Evolutionary conservation across 1,284 basidiomycete species (phyloP).

Genomic region (Sparassis latifolia): DNA sequence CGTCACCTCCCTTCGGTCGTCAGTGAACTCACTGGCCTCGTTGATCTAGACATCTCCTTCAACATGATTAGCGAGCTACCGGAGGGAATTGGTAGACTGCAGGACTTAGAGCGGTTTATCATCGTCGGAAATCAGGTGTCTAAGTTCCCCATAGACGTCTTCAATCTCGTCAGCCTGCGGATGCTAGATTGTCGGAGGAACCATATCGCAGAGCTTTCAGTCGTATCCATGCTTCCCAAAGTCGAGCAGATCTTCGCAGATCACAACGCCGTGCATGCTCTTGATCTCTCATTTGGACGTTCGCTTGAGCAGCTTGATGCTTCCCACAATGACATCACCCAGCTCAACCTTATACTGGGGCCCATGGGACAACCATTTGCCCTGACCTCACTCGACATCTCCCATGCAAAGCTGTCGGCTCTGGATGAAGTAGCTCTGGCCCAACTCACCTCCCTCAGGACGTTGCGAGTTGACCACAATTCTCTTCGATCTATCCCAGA

Average conservation of each 20-base stretch:
- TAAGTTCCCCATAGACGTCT: slow-evolving; percentile 67
- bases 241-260: slow-evolving; percentile 70
- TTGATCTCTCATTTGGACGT: slow-evolving; percentile 73
- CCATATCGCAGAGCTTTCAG: slow-evolving; percentile 67
- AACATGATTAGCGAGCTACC: slow-evolving; percentile 86
- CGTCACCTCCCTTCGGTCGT: slow-evolving; percentile 75
- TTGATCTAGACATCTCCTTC: slow-evolving; percentile 93
- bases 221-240: slow-evolving; percentile 64
- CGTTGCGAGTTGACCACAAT: slow-evolving; percentile 80
- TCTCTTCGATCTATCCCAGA: slow-evolving; percentile 84
- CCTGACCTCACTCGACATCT: slow-evolving; percentile 83
- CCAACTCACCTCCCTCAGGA: slow-evolving; percentile 69
- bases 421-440: slow-evolving; percentile 72
- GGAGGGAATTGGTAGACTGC: slow-evolving; percentile 70
- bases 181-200: slow-evolving; percentile 84
- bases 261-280: slow-evolving; percentile 74
- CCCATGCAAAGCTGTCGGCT: slow-evolving; percentile 84
- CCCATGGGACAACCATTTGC: slow-evolving; percentile 53
- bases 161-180: slow-evolving; percentile 56
- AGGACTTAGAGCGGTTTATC: slow-evolving; percentile 69
- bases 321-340: slow-evolving; percentile 80
- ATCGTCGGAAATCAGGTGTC: slow-evolving; percentile 86
- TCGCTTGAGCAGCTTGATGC: slow-evolving; percentile 58
- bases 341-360: slow-evolving; percentile 62
- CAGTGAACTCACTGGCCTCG: slow-evolving; percentile 66